Evolutionary conservation across 306 rosid genomes (phyloP), one percentile per base, ranked within the genome.

Genomic region (Sophora flavescens): DNA sequence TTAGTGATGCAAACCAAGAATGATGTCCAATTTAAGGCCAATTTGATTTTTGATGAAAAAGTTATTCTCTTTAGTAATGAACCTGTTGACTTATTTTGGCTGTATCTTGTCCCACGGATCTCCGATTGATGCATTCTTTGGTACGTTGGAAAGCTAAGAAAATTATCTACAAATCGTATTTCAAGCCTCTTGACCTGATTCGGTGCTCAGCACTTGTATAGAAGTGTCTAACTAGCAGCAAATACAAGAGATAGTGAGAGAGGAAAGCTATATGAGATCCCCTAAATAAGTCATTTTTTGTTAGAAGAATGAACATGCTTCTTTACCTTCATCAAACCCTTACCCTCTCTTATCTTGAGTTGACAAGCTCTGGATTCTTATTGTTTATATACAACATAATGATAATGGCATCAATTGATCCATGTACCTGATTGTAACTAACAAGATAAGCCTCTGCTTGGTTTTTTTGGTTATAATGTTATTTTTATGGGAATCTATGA

Each of bases 401-500:
- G 65, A n/a, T 54, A 44, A 26, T 74, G 69, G 36, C 26, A 68
- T 77, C 28, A 12, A 68, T 67, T 42, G 22, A 66, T 56, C 17
- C 28, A 56, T 77, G 7, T 59, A 42, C 14, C 15, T 28, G n/a
- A 41, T 8, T 16, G 38, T 11, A 57, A 26, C 26, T 54, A 42
- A 15, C 30, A 18, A 32, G 30, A 35, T 36, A 57, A 9, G 35
- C 3, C 32, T 30, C 32, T 3, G 44, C 2, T 65, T 38, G 30
- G 22, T 78, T 60, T 26, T 26, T 17, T 14, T 14, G 11, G 8
- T 63, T n/a, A 50, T 56, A 28, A 61, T 3, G 17, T 8, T 8
- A 53, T 39, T 4, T 42, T 39, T 54, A 54, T 47, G 56, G 44
- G 13, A 18, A 50, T 53, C 39, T 64, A 52, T 72, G 17, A 59